Conservation (phyloP, 2,329 filamentous ascomycete species). For the Didymosphaeria variabile region DNA sequence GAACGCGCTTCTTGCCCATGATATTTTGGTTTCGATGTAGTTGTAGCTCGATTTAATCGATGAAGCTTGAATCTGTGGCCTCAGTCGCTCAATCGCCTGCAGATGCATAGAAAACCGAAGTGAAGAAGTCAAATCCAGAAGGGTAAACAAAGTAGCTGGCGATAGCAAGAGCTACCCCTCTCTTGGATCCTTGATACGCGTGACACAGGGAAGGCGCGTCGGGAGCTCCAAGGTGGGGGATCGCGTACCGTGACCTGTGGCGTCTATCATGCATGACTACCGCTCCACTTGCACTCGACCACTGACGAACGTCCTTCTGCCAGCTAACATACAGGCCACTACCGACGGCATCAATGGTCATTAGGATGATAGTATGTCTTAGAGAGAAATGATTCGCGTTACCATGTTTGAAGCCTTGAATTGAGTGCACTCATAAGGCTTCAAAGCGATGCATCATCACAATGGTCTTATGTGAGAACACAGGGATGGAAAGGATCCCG, state of each 20-base stretch:
- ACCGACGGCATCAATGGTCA: neutral
- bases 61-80: neutral
- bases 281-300: neutral
- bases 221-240: conserved; percentile 11
- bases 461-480: no score
- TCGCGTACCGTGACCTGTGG: neutral
- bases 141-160: conserved; percentile 4
- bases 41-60: neutral
- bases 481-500: neutral
- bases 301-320: neutral
- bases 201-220: conserved; percentile 7
- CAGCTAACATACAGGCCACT: neutral
- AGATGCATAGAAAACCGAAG: neutral
- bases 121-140: neutral
- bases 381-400: neutral
- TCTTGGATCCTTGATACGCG: conserved; percentile 8
- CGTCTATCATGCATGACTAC: conserved; percentile 3
- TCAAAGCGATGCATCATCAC: no score
- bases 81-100: neutral
- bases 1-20: conserved; percentile 62
- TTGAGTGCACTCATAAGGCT: no score
- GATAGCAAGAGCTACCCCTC: conserved; percentile 19
- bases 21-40: neutral
- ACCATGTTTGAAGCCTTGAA: neutral
- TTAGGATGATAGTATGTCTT: no score